Evolutionary conservation across 1,139 yeast species (phyloP).

Genomic region (Geotrichum reessii): DNA sequence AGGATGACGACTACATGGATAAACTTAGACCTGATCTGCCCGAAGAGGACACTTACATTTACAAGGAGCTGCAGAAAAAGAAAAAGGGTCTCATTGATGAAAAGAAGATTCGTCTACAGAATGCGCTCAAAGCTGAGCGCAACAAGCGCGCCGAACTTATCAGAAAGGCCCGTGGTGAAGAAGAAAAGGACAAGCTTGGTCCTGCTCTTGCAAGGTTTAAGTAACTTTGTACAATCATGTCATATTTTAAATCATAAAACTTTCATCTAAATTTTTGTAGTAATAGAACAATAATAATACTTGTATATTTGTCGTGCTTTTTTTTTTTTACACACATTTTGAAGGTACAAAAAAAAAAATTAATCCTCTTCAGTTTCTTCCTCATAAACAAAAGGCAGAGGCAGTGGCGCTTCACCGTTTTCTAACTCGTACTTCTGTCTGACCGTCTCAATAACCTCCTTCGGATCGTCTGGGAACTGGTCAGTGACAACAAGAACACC

Average conservation of each 20-base stretch:
- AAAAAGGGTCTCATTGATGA: constrained; percentile 83
- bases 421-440: constrained; percentile 54
- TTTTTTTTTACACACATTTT: neutral
- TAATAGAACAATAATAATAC: constrained; percentile 1
- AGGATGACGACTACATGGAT: constrained; percentile 32
- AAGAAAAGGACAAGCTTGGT: constrained; percentile 27
- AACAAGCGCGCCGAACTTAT: constrained; percentile 53
- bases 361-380: constrained; percentile 37
- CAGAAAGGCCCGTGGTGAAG: constrained; percentile 18
- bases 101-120: constrained; percentile 76
- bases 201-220: constrained; percentile 34
- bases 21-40: constrained; percentile 30
- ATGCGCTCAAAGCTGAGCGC: constrained; percentile 69
- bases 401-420: constrained; percentile 73
- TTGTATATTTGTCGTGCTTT: neutral
- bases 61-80: constrained; percentile 78
- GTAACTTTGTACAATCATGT: constrained; percentile 8
- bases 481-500: constrained; percentile 82
- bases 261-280: neutral
- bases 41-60: constrained; percentile 60
- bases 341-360: constrained; percentile 6
- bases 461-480: constrained; percentile 58
- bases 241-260: neutral
- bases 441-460: constrained; percentile 71
- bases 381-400: constrained; percentile 70